Evolutionary conservation across 306 rosid genomes (phyloP), one percentile per base, ranked within the genome.

Genomic region (Arachis hypogaea): DNA sequence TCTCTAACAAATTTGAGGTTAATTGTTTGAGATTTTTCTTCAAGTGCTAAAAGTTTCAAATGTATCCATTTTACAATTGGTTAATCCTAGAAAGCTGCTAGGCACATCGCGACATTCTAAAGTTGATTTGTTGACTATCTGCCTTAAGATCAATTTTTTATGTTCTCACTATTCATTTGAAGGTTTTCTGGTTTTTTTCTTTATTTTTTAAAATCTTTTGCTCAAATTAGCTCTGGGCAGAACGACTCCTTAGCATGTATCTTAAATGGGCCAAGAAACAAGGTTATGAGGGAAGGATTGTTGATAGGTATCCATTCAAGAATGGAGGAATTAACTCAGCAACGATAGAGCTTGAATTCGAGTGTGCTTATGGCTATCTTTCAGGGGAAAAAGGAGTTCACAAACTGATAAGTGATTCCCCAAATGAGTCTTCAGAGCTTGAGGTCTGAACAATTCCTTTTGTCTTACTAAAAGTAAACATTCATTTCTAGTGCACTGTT

Each of bases 311-410:
- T 68, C 36, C 49, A 28, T 78, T 75, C 51, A 57, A 63, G 75
- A 85, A 83, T 63, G 93, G 88, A 68, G 93, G 93, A 72, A 80
- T 89, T 55, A 60, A n/a, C 65, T 85, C 86, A 5, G 93, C 87
- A 65, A 78, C 85, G 57, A 72, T 89, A 43, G 97, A 92, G 86
- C 86, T 92, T 68, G 97, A 92, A 79, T 86, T 85, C 77, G 88
- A 88, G 74, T 77, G 74, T 76, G 96, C 96, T 66, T 92, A 88
- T 82, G 96, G 97, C 36, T 88, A 81, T 88, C 93, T 92, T 69
- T 89, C 85, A 3, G 97, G 93, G 52, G 97, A 92, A 82, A 82
- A 76, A 65, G 96, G 97, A 77, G 85, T 81, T 75, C 97, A 92
- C 85, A 36, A 55, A 83, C 71, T 86, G 79, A 83, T 85, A 61